Evolutionary conservation across 805 yeast genomes (phyloP).

Genomic region (Teunomyces barrocoloradensis): DNA sequence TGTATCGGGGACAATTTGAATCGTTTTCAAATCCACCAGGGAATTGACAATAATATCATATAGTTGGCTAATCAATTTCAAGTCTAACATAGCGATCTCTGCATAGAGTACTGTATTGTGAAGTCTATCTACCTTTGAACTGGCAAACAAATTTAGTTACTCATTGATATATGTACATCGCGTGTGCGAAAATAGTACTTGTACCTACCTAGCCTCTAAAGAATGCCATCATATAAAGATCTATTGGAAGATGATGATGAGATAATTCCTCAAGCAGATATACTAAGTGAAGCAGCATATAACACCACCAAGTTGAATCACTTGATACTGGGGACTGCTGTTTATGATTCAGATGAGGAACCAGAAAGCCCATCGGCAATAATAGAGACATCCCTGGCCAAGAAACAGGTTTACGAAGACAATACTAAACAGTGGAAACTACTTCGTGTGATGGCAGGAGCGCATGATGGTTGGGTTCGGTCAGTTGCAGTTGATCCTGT

Average conservation of each 20-base stretch:
- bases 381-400: not conserved
- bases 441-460: constrained; percentile 66
- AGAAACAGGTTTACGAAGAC: constrained; percentile 3
- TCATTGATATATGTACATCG: no score
- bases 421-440: constrained; percentile 54
- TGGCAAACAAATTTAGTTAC: no score
- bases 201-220: not conserved
- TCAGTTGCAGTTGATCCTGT: constrained; percentile 76
- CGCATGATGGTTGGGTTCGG: constrained; percentile 93
- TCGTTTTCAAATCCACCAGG: constrained; percentile 4
- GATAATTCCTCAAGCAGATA: constrained; percentile 28
- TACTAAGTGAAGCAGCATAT: constrained; percentile 32
- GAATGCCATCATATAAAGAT: constrained; percentile 1
- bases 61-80: constrained; percentile 4
- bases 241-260: constrained; percentile 1
- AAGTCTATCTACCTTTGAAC: no score
- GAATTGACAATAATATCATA: not conserved
- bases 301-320: constrained; percentile 19
- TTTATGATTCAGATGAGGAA: not conserved
- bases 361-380: not conserved
- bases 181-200: no score
- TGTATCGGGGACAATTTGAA: constrained; percentile 10
- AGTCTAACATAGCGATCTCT: not conserved
- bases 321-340: not conserved
- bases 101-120: not conserved